Percentiles rank a stretch among this genome's conserved stretches.
Evolutionary conservation across 1,139 yeast species (phyloP).

Genomic region (Saccharomyces hybrid): DNA sequence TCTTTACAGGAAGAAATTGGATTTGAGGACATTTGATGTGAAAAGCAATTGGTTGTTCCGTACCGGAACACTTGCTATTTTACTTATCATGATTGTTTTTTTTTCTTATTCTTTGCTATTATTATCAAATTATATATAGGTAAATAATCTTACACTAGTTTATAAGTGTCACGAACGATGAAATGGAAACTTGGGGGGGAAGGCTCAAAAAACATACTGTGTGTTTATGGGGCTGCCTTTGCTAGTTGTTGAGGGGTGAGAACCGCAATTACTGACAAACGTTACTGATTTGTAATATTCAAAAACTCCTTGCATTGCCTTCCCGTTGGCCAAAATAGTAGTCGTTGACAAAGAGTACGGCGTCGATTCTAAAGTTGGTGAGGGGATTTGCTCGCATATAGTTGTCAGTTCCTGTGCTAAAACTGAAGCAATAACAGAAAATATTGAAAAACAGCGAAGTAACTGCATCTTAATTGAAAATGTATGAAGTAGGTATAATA

Average conservation of each 20-base stretch:
- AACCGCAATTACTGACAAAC: slow-evolving; percentile 17
- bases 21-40: slow-evolving; percentile 8
- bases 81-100: neutral
- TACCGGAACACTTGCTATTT: neutral
- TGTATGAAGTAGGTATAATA: neutral
- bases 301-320: slow-evolving; percentile 16
- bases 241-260: neutral
- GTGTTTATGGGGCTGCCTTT: neutral
- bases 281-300: slow-evolving; percentile 21
- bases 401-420: slow-evolving; percentile 7
- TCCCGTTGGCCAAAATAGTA: slow-evolving; percentile 16
- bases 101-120: neutral
- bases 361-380: slow-evolving; percentile 17
- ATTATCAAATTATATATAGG: neutral
- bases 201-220: neutral
- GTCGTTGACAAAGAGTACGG: slow-evolving; percentile 22
- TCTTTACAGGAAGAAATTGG: slow-evolving; percentile 20
- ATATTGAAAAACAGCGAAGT: neutral
- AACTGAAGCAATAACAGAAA: slow-evolving; percentile 2
- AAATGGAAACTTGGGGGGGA: neutral
- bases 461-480: slow-evolving; percentile 2
- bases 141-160: neutral
- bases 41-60: neutral
- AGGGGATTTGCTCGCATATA: slow-evolving; percentile 23
- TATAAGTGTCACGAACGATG: neutral